Evolutionary conservation across 139 green algal species (phyloP), one percentile per base, ranked within the genome.

Genomic region (Picocystis salinarum): DNA sequence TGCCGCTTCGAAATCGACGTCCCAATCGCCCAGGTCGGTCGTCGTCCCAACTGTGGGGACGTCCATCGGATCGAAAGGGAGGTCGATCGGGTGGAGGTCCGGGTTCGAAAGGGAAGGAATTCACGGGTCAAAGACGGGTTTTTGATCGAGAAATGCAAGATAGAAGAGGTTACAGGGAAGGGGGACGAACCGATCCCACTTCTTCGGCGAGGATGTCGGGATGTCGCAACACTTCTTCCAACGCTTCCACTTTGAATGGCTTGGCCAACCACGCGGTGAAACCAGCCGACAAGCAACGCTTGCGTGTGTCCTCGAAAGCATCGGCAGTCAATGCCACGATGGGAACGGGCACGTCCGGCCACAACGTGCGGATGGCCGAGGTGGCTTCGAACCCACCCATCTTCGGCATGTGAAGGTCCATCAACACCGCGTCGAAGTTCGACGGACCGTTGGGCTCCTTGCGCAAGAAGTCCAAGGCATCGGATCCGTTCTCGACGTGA

Each of bases 261-360:
- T 85, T 85, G 37, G 70, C 64, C 23, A 84, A 55, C 74, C 74
- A 84, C 37, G 63, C 73, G 28, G 75, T 62, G 49, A 85, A 85
- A 18, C 75, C 75, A 11, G 64, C 59, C 2, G 63, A 59, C 19
- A 78, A 46, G 52, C 75, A 85, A 11, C 47, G 41, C 37, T 82
- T 66, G 0, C 70, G 47, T 5, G 74, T 83, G 52, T 77, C 75
- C 45, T 81, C 71, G 13, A 23, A 51, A 0, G 76, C 80, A 40
- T 92, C 85, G 23, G 80, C 80, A 5, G 80, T 93, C 69, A 92
- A 83, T 15, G 82, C 82, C 26, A 93, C 58, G 41, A 93, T 91
- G 6, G 82, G 82, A 36, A 79, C 42, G 1, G n/a, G 6, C 19
- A 45, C 33, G 23, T 40, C 28, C 40, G 39, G 49, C 10, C 66